Conservation (phyloP, 1,284 basidiomycete species). For the Irpex lacteus region DNA sequence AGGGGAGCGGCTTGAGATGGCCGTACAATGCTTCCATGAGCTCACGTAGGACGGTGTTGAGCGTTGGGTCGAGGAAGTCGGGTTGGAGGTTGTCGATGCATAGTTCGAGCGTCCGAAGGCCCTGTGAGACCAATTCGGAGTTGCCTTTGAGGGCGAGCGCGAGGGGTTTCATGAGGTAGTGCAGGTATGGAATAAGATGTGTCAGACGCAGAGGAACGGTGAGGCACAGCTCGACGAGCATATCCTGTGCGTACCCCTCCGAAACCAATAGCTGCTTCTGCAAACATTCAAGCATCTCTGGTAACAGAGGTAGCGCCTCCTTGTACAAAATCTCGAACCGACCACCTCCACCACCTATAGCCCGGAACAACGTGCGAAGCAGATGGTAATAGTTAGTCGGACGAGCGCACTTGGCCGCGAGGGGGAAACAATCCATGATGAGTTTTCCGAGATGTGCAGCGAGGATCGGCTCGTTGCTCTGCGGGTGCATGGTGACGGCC, state of each 20-base stretch:
- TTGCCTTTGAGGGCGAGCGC: constrained; percentile 88
- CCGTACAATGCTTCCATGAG: constrained; percentile 94
- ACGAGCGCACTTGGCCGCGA: constrained; percentile 89
- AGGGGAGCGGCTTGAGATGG: constrained; percentile 88
- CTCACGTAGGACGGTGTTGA: constrained; percentile 90
- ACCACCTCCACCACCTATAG: constrained; percentile 93
- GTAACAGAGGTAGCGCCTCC: constrained; percentile 93
- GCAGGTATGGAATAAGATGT: constrained; percentile 93
- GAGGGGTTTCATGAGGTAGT: constrained; percentile 96
- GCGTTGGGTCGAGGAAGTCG: constrained; percentile 97
- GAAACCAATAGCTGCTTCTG: constrained; percentile 88
- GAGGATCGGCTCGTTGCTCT: constrained; percentile 86
- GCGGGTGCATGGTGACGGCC: constrained; percentile 81
- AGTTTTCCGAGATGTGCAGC: constrained; percentile 92
- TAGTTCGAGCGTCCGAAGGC: constrained; percentile 95
- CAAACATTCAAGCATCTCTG: constrained; percentile 95
- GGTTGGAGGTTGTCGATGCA: constrained; percentile 99
- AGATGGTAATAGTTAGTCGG: constrained; percentile 94
- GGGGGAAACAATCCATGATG: constrained; percentile 96
- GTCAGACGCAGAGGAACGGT: constrained; percentile 96
- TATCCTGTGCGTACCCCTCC: constrained; percentile 75
- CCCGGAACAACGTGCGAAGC: constrained; percentile 92
- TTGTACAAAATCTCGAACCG: constrained; percentile 96
- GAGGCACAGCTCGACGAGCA: constrained; percentile 96
- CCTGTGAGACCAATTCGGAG: constrained; percentile 92